Evolutionary conservation across 306 rosid genomes (phyloP).

Genomic region (Ziziphus jujuba): DNA sequence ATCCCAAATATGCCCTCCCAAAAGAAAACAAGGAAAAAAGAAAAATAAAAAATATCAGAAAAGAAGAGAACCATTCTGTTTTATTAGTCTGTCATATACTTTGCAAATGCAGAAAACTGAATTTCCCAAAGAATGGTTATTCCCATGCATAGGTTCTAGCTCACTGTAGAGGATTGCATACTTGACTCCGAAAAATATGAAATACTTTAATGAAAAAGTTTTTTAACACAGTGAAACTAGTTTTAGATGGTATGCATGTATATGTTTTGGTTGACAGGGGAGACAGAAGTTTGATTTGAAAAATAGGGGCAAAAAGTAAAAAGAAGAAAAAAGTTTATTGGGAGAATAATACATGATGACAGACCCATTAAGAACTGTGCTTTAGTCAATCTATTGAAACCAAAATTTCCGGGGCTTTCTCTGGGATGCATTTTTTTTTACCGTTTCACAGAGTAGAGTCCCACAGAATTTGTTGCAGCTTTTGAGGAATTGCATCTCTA

Average conservation of each 20-base stretch:
- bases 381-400: neutral
- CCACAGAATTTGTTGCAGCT: neutral
- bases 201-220: too few species aligned
- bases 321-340: too few species aligned
- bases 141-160: too few species aligned
- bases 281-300: too few species aligned
- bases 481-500: neutral
- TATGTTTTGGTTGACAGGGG: too few species aligned
- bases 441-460: neutral
- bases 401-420: neutral
- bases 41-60: neutral
- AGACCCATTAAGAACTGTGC: neutral
- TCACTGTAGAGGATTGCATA: too few species aligned
- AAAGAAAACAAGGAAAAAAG: neutral
- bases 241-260: too few species aligned
- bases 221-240: too few species aligned
- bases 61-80: neutral
- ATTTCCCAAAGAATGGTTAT: neutral
- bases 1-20: neutral
- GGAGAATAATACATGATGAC: neutral
- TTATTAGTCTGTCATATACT: neutral
- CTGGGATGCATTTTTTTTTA: neutral
- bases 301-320: too few species aligned
- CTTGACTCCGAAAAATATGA: too few species aligned
- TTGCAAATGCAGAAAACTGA: neutral